phyloP scores from a whole-genome alignment of 2,329 filamentous ascomycete species.

The Colletotrichum sp. region DNA sequence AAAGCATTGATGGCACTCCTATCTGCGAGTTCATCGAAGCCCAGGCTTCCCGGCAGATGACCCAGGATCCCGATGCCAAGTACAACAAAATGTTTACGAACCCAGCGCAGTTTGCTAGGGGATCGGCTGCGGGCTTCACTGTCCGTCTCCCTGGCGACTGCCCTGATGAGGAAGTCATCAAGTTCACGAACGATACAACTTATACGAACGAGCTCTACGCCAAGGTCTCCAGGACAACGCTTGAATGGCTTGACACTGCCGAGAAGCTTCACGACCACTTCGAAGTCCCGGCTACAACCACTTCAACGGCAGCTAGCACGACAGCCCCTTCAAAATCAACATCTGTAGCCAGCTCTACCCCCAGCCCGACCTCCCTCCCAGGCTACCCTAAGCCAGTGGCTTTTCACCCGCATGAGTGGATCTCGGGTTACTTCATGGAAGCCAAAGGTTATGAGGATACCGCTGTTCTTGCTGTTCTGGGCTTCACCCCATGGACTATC shows the following conservation, averaged over 20 bases:
- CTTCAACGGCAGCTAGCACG: background rate
- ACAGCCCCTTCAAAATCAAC: background rate
- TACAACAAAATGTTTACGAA: slow-evolving; percentile 23
- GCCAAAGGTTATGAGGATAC: slow-evolving; percentile 31
- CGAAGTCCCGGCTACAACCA: background rate
- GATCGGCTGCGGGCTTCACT: background rate
- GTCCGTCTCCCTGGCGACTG: background rate
- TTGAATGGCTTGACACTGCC: background rate
- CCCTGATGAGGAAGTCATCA: slow-evolving; percentile 2
- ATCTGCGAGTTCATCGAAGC: slow-evolving; percentile 16
- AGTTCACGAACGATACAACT: slow-evolving; percentile 13
- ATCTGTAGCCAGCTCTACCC: background rate
- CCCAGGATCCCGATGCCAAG: slow-evolving; percentile 26
- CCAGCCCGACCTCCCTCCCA: slow-evolving; percentile 3
- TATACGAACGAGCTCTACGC: background rate
- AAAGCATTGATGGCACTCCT: slow-evolving; percentile 17
- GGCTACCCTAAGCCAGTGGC: slow-evolving; percentile 30
- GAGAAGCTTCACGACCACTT: slow-evolving; percentile 5
- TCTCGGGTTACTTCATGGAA: slow-evolving; percentile 33
- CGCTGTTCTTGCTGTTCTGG: slow-evolving; percentile 28
- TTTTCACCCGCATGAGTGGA: slow-evolving; percentile 26
- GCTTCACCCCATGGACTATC: slow-evolving; percentile 22
- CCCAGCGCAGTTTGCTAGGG: background rate
- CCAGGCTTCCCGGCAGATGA: background rate
- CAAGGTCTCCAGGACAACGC: background rate